Conservation (phyloP, 495 filamentous ascomycete species). For the Usnea hakonensis region DNA sequence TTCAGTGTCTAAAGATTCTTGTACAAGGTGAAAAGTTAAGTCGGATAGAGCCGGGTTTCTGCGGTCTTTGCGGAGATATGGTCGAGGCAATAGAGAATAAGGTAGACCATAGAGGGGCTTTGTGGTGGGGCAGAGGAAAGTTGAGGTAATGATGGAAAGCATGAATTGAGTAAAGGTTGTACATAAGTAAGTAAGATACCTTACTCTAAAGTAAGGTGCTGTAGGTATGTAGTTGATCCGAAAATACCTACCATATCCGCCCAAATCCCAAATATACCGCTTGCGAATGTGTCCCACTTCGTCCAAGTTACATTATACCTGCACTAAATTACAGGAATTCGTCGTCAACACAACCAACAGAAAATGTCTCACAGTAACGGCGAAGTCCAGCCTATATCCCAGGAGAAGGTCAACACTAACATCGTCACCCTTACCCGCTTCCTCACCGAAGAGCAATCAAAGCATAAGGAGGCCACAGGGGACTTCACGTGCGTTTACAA, state of each 20-base stretch:
- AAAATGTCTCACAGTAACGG: slow-evolving; percentile 23
- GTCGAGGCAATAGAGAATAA: neutral
- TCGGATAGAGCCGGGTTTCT: neutral
- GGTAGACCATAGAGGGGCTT: too few species aligned
- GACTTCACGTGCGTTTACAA: slow-evolving; percentile 78
- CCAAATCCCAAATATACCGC: neutral
- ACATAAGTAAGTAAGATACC: slow-evolving; percentile 4
- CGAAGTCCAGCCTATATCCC: slow-evolving; percentile 36
- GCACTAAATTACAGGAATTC: neutral
- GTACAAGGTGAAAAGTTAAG: neutral
- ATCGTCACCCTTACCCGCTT: slow-evolving; percentile 93
- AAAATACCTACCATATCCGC: slow-evolving; percentile 6
- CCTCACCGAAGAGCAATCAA: slow-evolving; percentile 89
- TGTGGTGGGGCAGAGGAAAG: neutral
- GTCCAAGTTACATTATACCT: too few species aligned
- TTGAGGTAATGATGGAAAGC: neutral
- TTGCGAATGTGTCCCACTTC: too few species aligned
- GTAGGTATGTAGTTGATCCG: slow-evolving; percentile 11
- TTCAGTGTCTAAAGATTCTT: neutral
- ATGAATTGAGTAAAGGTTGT: neutral
- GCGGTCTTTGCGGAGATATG: neutral
- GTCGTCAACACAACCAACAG: neutral
- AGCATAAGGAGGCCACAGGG: slow-evolving; percentile 89
- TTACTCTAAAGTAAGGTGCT: too few species aligned
- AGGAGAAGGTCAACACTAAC: slow-evolving; percentile 85